Conservation (phyloP, 129 eudicot genomes). For the Helichrysum umbraculigerum region DNA sequence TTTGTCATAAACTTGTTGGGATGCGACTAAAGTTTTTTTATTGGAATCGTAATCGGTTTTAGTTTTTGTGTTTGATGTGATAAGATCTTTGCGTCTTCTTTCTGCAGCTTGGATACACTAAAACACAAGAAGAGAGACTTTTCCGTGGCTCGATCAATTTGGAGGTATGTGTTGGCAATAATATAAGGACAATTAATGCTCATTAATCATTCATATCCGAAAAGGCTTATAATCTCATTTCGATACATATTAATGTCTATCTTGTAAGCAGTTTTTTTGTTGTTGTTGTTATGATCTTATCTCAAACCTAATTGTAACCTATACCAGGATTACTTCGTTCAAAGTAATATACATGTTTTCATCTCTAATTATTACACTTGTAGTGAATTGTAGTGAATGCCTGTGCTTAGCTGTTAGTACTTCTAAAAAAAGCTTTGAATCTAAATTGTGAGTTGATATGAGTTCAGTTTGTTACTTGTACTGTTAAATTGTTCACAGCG, state of each 20-base stretch:
- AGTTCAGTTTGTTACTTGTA: too few relatives aligned
- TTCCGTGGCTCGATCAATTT: constrained; percentile 93
- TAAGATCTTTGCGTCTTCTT: neutral
- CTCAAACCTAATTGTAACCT: neutral
- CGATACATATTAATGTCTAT: neutral
- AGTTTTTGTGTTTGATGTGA: neutral
- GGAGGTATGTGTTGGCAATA: constrained; percentile 56
- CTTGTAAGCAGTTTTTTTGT: neutral
- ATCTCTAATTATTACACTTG: too few relatives aligned
- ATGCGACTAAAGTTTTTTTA: neutral
- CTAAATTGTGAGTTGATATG: too few relatives aligned
- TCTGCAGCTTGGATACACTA: constrained; percentile 97
- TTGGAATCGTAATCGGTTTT: neutral
- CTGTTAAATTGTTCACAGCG: too few relatives aligned
- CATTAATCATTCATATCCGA: neutral
- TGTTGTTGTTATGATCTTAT: neutral
- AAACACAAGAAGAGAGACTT: constrained; percentile 85
- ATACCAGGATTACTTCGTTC: neutral
- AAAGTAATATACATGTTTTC: neutral
- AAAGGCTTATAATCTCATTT: neutral
- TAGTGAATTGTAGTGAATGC: too few relatives aligned
- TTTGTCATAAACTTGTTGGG: constrained; percentile 14
- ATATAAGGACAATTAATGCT: neutral
- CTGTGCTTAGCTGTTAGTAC: too few relatives aligned
- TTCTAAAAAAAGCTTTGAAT: too few relatives aligned